Base-by-base conservation (phyloP, 768 basidiomycete genomes). In the Collybia mongolica region DNA sequence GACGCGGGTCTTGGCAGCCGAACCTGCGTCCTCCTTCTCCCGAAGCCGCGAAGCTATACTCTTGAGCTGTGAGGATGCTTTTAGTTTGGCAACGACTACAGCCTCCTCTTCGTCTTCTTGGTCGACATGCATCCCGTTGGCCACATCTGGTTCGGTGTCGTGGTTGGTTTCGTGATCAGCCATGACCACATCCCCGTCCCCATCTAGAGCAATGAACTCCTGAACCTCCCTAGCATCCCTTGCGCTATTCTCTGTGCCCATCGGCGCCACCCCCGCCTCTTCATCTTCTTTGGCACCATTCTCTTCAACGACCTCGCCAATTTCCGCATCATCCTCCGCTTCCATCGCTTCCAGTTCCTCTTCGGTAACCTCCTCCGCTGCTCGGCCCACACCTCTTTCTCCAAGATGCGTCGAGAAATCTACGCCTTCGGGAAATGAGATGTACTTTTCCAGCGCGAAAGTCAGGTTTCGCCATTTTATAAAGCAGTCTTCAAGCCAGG, bases 401-500 rank as follows among this genome's bases (percentile, higher is more conserved):
- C 75, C 79, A 1, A 82, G 61, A 32, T 72, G 51, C 20, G 57
- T 57, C 32, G 72, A 73, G 61, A 88, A 90, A 61, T 93, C 84
- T 38, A 88, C 65, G 9, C 84, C 84, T 0, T 75, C 72, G 0
- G 88, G 84, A 54, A 88, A 92, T 22, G 73, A 60, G 52, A 84
- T 80, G 65, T 92, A 93, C 49, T 84, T 85, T 44, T 83, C 80
- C 15, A 75, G 65, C 0, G 79, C 84, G 11, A 81, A 76, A 0
- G 85, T 84, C 50, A 90, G 71, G 28, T 77, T 75, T 41, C 79
- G 77, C 93, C 94, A 97, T 45, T 83, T 76, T 18, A 83, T 68
- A 60, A 94, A 89, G 62, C 91, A 95, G 54, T 94, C 91, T 61
- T 97, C 94, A 2, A 97, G 74, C 92, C 93, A 97, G 0, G 79